These are phyloP conservation scores for Termitomyces sp. DNA, from an alignment of 768 basidiomycete genomes.

Conservation along the genomic window DNA sequence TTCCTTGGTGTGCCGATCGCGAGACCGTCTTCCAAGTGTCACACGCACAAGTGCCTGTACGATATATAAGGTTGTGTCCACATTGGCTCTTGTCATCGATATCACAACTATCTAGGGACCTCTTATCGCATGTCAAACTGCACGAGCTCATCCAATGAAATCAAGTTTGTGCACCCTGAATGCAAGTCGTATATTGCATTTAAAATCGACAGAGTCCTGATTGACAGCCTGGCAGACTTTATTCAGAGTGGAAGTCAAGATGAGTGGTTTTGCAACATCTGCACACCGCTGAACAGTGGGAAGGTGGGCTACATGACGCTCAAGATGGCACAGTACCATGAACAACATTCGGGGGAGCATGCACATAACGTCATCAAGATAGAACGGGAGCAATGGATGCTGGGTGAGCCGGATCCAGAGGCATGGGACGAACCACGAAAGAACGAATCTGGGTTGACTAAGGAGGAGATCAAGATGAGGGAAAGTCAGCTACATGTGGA, in stretches of 20 bases:
- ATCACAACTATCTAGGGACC: not conserved
- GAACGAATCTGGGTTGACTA: constrained; percentile 18
- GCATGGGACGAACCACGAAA: constrained; percentile 21
- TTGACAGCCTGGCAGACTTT: constrained; percentile 19
- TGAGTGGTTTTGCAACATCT: constrained; percentile 36
- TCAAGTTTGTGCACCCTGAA: constrained; percentile 13
- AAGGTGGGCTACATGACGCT: constrained; percentile 22
- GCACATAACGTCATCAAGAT: constrained; percentile 13
- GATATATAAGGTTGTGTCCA: constrained; percentile 1
- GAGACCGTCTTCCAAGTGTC: constrained; percentile 4
- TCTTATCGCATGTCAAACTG: constrained; percentile 6
- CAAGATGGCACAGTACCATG: constrained; percentile 23
- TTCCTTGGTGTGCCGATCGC: too few species aligned
- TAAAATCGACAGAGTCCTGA: not conserved
- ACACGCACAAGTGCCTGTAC: not conserved
- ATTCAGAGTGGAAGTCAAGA: constrained; percentile 17
- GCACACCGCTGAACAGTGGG: constrained; percentile 40
- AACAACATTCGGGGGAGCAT: constrained; percentile 18
- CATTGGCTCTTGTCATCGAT: not conserved
- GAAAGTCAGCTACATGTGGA: constrained; percentile 35
- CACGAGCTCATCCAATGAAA: constrained; percentile 5
- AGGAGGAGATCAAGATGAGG: constrained; percentile 25
- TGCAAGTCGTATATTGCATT: constrained; percentile 10
- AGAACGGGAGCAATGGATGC: constrained; percentile 14
- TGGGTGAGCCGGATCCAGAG: constrained; percentile 13